A percentile compares a stretch with the other conserved stretches of the same genome.
phyloP scores from a whole-genome alignment of 495 filamentous ascomycete genomes.

The Podospora tetraspora region DNA sequence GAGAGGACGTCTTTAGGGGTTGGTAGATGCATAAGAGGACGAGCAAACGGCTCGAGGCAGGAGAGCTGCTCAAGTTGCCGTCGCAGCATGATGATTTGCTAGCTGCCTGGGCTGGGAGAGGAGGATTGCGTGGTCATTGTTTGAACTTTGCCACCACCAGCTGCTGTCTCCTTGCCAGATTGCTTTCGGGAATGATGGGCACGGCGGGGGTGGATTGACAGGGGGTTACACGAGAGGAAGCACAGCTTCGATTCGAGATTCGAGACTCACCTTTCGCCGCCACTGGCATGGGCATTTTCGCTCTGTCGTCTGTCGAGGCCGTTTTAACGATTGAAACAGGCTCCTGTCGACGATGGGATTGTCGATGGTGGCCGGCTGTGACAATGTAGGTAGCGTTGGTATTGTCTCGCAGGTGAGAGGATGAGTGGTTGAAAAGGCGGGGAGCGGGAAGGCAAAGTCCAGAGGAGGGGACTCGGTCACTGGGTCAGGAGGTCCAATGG shows the following conservation, averaged over 20 bases:
- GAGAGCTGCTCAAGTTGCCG: no score
- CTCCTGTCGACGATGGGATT: not conserved
- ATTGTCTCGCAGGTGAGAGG: not conserved
- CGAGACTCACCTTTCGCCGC: slow-evolving; percentile 43
- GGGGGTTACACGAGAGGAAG: slow-evolving; percentile 16
- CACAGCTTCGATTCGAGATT: slow-evolving; percentile 19
- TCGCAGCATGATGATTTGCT: slow-evolving; percentile 2
- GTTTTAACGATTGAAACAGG: slow-evolving; percentile 19
- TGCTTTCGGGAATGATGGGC: not conserved
- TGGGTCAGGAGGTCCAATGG: not conserved
- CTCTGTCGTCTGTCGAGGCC: not conserved
- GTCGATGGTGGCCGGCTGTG: not conserved
- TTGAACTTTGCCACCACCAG: slow-evolving; percentile 22
- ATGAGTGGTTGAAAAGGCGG: slow-evolving; percentile 7
- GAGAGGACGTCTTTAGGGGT: not conserved
- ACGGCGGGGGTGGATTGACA: slow-evolving; percentile 17
- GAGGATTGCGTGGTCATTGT: slow-evolving; percentile 28
- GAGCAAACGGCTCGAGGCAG: not conserved
- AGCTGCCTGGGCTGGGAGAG: not conserved
- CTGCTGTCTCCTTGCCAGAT: not conserved
- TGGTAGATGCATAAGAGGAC: not conserved
- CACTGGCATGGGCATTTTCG: slow-evolving; percentile 41
- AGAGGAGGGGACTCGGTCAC: not conserved
- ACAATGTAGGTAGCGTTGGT: not conserved
- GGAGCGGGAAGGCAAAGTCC: not conserved